Base-by-base conservation (phyloP, 179 eudicot genomes). In the Carnegiea gigantea region DNA sequence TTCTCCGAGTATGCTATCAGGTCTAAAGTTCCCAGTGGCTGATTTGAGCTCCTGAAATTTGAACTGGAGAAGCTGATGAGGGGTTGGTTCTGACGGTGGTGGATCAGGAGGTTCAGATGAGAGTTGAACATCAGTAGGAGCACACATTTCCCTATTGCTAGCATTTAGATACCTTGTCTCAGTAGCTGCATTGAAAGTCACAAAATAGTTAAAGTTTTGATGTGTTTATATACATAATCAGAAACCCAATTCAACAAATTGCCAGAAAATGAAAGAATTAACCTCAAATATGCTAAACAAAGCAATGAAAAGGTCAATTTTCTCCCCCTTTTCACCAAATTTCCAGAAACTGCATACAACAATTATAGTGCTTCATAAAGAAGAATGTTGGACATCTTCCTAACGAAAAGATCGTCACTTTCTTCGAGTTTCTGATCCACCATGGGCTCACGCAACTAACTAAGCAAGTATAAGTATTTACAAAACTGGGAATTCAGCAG, bases 1-100 rank as follows among this genome's bases (percentile, higher is more conserved):
- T 48, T 87, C 93, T 91, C 96, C 92, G 40, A 95, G 93, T 57
- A 95, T 95, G 83, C 98, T 95, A 78, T 93, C 98, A 0, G 98
- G 98, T 79, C 98, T 90, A 80, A 95, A 93, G 86, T 92, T 95
- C 11, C 98, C 98, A 2, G 98, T 95, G 0, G 98, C 98, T 5
- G 98, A 91, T 86, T 92, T 95, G 21, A 95, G 88, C 83, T 93
- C 98, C 68, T 95, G 98, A 57, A 84, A 92, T 43, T 83, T 88
- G 79, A 95, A 93, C 75, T 89, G 88, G 40, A 95, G 97, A 76
- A 93, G 88, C 86, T 90, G 93, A 77, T 82, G 84, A 9, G 87
- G 89, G 48, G 80, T 90, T 77, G 70, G 90, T 79, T 90, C 90
- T 54, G 77, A 68, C 81, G 90, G 83, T 48, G 88, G 83, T 67